Conservation (phyloP, 228 moss, liverwort and hornwort genomes). For the Sphagnum fallax region DNA sequence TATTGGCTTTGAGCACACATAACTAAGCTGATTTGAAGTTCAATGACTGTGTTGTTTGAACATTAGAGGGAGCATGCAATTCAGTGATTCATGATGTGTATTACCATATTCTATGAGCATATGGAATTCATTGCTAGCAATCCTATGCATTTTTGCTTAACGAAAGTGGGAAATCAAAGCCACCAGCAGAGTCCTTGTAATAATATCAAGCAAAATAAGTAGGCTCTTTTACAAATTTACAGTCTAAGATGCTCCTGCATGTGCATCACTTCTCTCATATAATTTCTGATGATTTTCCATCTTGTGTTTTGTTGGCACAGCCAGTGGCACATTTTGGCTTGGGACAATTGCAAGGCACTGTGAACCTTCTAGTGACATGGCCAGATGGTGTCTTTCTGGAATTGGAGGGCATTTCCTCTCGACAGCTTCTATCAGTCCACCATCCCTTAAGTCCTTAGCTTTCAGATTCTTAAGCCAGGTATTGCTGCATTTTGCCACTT, state of each 20-base stretch:
- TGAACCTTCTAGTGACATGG: slow-evolving; percentile 60
- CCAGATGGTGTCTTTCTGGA: slow-evolving; percentile 53
- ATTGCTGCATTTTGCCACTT: too few relatives aligned
- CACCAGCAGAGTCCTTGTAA: too few relatives aligned
- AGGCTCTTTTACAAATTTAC: neutral
- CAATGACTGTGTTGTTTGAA: too few relatives aligned
- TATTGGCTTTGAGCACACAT: neutral
- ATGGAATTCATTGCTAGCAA: too few relatives aligned
- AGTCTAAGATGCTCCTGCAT: too few relatives aligned
- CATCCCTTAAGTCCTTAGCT: slow-evolving; percentile 24
- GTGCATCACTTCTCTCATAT: neutral
- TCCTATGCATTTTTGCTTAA: too few relatives aligned
- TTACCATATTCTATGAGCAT: too few relatives aligned
- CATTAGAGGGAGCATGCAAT: too few relatives aligned
- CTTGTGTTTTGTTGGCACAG: slow-evolving; percentile 24
- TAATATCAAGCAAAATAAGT: neutral
- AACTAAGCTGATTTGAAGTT: too few relatives aligned
- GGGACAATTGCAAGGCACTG: slow-evolving; percentile 44
- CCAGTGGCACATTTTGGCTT: slow-evolving; percentile 90
- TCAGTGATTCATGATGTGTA: too few relatives aligned
- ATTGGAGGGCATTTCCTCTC: slow-evolving; percentile 30
- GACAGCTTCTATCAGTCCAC: slow-evolving; percentile 35
- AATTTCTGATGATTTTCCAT: neutral
- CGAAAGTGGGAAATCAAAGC: too few relatives aligned
- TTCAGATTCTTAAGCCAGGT: too few relatives aligned